phyloP scores from a whole-genome alignment of 2,329 filamentous ascomycete species.

The Sporothrix curviconia region DNA sequence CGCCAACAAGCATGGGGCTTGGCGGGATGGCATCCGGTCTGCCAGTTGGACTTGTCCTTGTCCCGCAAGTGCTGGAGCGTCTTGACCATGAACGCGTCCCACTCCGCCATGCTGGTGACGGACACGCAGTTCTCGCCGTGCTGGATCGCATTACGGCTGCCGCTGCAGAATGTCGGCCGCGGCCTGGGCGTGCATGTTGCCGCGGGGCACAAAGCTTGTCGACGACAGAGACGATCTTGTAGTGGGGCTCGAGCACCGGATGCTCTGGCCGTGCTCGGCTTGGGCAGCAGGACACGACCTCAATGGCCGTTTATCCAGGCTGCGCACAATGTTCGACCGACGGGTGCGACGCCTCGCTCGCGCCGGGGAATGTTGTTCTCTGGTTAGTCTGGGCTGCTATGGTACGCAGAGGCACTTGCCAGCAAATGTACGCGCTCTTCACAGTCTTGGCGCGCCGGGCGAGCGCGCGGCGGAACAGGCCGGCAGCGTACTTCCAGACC shows the following conservation, averaged over 20 bases:
- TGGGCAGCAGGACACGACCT: conserved; percentile 46
- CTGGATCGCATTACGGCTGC: conserved; percentile 47
- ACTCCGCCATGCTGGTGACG: conserved; percentile 56
- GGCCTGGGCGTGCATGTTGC: conserved; percentile 41
- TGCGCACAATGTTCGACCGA: conserved; percentile 38
- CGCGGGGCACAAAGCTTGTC: conserved; percentile 68
- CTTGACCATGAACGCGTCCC: conserved; percentile 49
- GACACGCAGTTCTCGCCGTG: conserved; percentile 41
- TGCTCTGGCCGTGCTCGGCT: conserved; percentile 56
- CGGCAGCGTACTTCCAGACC: conserved; percentile 55
- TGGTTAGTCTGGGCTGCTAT: too few relatives aligned
- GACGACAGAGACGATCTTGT: conserved; percentile 76
- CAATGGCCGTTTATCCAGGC: conserved; percentile 46
- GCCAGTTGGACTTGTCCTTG: conserved; percentile 91
- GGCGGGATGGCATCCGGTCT: conserved; percentile 80
- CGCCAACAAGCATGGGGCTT: conserved; percentile 49
- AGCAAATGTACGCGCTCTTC: conserved; percentile 57
- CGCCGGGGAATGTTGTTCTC: conserved; percentile 37
- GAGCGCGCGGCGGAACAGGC: conserved; percentile 51
- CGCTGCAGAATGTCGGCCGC: conserved; percentile 48
- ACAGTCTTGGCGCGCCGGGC: conserved; percentile 48
- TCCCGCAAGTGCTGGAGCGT: conserved; percentile 48
- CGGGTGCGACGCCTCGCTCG: conserved; percentile 34
- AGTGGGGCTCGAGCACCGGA: conserved; percentile 83
- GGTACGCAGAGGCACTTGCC: conserved; percentile 56